Evolutionary conservation across 2,329 filamentous ascomycete species (phyloP), one percentile per base, ranked within the genome.

Genomic region (Xylaria sp.): DNA sequence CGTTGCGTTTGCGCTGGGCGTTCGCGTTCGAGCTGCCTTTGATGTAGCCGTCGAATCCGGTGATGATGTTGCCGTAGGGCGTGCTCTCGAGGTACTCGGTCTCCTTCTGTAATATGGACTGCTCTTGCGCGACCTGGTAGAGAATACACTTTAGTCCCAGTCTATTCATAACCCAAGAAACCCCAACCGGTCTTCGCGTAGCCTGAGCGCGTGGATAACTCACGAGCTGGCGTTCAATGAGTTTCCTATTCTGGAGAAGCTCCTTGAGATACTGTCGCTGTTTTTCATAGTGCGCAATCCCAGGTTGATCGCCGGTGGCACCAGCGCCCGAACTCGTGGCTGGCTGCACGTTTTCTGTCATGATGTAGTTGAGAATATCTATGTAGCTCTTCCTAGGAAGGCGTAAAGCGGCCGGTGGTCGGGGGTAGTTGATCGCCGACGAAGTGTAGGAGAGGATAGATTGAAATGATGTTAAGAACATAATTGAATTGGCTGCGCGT

Each of bases 41-140:
- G 84, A 97, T 97, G 83, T 98, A 99, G 79, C 94, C 97, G 80
- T 99, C 96, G 80, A 99, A 99, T 25, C 96, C 96, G 58, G 93
- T 94, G 79, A 99, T 95, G 78, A 99, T 98, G 83, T 99, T 99
- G 53, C 96, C 96, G 75, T 86, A 89, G 16, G 90, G 91, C 4
- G 94, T 97, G 76, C 93, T 93, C 80, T 98, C 95, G 60, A 99
- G 89, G 80, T 99, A 99, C 21, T 91, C 87, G 66, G 91, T 89
- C 80, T 99, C 96, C 76, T 93, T 91, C 72, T 91, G 90, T 78
- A 88, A 90, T 75, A 99, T 98, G 72, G 88, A 87, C 59, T 97
- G 93, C 83, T 99, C 96, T 67, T 90, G 81, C 74, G 83, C 79
- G 60, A 84, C 80, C 88, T 90, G 48, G 57, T 12, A 44, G 55